phyloP scores from a whole-genome alignment of 108 stramenopile species.

The Skeletonema marinoi region DNA sequence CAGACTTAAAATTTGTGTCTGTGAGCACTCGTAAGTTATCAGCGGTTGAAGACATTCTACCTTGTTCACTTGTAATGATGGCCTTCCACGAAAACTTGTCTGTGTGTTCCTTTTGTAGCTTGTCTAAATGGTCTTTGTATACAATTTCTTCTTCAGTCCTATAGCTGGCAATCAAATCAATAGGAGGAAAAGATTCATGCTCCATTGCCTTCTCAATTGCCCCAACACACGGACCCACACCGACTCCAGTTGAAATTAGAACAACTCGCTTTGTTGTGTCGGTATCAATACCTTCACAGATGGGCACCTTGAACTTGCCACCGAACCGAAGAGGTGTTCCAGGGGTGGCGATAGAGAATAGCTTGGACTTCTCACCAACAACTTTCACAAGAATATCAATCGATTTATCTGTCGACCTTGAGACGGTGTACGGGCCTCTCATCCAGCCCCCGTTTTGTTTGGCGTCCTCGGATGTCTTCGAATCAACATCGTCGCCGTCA shows the following conservation, averaged over 20 bases:
- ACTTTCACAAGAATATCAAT: slow-evolving; percentile 45
- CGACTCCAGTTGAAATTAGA: slow-evolving; percentile 54
- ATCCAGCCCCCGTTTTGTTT: slow-evolving; percentile 50
- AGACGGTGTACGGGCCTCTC: slow-evolving; percentile 59
- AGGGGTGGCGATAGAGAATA: slow-evolving; percentile 24
- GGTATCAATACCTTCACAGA: slow-evolving; percentile 46
- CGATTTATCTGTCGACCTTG: slow-evolving; percentile 18
- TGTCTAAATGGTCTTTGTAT: slow-evolving; percentile 28
- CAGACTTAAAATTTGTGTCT: not conserved
- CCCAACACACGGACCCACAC: slow-evolving; percentile 58
- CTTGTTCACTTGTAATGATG: slow-evolving; percentile 32
- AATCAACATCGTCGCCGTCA: not conserved
- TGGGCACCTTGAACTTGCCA: slow-evolving; percentile 62
- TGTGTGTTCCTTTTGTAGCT: slow-evolving; percentile 3
- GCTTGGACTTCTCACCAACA: slow-evolving; percentile 46
- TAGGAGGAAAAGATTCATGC: slow-evolving; percentile 13
- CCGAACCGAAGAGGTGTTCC: slow-evolving; percentile 49
- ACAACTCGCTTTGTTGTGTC: slow-evolving; percentile 31
- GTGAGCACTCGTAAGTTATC: slow-evolving; percentile 5
- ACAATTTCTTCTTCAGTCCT: slow-evolving; percentile 40
- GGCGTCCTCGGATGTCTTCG: slow-evolving; percentile 7
- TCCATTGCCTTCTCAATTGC: slow-evolving; percentile 40
- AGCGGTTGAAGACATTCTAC: slow-evolving; percentile 29
- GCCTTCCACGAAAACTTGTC: slow-evolving; percentile 34
- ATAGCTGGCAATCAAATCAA: slow-evolving; percentile 50